Evolutionary conservation across 75 land plant species (phyloP).

Genomic region (Pinus taeda): DNA sequence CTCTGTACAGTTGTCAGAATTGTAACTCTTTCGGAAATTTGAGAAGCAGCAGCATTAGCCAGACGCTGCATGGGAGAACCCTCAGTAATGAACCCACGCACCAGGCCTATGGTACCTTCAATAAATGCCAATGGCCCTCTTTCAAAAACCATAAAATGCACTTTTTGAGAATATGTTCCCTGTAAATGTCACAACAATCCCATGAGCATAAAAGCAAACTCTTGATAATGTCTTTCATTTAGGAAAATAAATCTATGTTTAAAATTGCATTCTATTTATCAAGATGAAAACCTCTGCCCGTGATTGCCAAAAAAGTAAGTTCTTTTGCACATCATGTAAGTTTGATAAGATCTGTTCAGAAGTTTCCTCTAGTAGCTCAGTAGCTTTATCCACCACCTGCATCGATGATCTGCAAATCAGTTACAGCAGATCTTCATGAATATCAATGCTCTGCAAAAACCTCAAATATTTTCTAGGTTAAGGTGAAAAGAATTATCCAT

Average conservation of each 20-base stretch:
- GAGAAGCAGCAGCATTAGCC: constrained; percentile 41
- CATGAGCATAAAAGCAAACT: neutral
- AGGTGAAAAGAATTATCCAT: neutral
- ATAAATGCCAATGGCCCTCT: constrained; percentile 86
- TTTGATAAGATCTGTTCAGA: constrained; percentile 38
- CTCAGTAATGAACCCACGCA: constrained; percentile 30
- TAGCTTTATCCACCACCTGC: constrained; percentile 9
- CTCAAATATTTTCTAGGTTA: neutral
- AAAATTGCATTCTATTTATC: neutral
- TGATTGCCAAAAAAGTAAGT: constrained; percentile 76
- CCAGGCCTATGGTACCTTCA: constrained; percentile 34
- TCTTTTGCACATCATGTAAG: constrained; percentile 70
- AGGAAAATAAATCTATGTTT: neutral
- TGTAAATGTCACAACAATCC: constrained; percentile 24
- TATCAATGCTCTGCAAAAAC: neutral
- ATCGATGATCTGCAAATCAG: constrained; percentile 1
- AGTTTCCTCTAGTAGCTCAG: constrained; percentile 60
- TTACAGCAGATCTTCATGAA: neutral
- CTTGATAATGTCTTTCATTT: neutral
- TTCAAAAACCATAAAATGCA: constrained; percentile 79
- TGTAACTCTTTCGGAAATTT: constrained; percentile 58
- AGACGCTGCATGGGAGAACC: constrained; percentile 50
- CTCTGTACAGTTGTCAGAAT: constrained; percentile 45
- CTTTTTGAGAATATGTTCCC: constrained; percentile 66
- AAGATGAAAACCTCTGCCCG: constrained; percentile 56